Conservation (phyloP, 2,329 filamentous ascomycete species). For the Grosmannia serpens region DNA sequence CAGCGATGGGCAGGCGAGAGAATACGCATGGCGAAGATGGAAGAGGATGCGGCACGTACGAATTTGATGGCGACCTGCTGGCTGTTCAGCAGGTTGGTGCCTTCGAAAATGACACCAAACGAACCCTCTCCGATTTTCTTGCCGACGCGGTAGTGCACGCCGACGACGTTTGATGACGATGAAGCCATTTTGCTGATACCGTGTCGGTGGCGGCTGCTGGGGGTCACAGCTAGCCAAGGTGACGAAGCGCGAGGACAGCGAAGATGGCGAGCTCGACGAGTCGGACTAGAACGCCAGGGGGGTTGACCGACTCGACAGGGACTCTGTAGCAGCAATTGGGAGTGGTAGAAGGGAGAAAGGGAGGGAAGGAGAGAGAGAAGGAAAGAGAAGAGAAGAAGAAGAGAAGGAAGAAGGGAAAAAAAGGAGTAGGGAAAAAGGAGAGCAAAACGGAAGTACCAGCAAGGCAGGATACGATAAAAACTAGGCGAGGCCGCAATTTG, state of each 20-base stretch:
- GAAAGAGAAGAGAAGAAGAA: background rate
- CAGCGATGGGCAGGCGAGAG: background rate
- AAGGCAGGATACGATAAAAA: conserved; percentile 1
- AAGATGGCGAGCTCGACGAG: background rate
- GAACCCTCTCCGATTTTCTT: conserved; percentile 99
- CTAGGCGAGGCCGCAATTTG: background rate
- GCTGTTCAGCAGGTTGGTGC: conserved; percentile 96
- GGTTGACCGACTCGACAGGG: background rate
- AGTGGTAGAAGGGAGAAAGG: background rate
- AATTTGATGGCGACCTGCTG: conserved; percentile 99
- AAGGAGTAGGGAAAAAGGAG: background rate
- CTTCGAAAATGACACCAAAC: conserved; percentile 97
- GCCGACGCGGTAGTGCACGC: conserved; percentile 95
- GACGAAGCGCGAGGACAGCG: background rate
- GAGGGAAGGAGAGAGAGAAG: background rate
- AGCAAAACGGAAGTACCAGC: background rate
- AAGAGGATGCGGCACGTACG: conserved; percentile 42
- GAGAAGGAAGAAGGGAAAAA: background rate
- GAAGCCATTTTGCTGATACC: conserved; percentile 54
- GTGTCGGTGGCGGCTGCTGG: background rate
- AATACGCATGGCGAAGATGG: background rate
- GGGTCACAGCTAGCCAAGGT: background rate
- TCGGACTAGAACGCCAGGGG: background rate
- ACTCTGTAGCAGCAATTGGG: background rate
- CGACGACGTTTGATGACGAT: conserved; percentile 91